These are phyloP conservation scores for Mallotus japonicus DNA, from an alignment of 441 rosid species.

Conservation along the genomic window DNA sequence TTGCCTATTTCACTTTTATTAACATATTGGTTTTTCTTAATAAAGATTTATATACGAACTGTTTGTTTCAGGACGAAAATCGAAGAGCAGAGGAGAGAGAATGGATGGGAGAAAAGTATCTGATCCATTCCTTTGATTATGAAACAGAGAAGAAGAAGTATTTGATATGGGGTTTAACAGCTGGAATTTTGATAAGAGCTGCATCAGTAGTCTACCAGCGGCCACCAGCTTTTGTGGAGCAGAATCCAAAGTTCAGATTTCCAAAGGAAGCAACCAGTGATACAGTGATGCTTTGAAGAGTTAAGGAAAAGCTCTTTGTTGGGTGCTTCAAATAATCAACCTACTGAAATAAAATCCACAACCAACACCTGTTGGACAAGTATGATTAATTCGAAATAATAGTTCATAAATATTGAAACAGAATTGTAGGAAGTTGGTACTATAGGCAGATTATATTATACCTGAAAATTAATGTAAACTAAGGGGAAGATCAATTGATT, in stretches of 20 bases:
- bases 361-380: neutral
- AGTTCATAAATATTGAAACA: neutral
- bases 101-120: constrained; percentile 84
- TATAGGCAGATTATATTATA: neutral
- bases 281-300: constrained; percentile 39
- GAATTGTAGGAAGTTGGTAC: neutral
- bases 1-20: constrained; percentile 12
- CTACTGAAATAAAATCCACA: constrained; percentile 14
- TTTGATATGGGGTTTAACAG: constrained; percentile 89
- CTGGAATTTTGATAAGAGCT: constrained; percentile 80
- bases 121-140: constrained; percentile 72
- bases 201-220: constrained; percentile 75
- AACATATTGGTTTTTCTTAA: constrained; percentile 5
- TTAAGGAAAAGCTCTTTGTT: neutral
- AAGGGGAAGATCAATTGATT: neutral
- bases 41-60: neutral
- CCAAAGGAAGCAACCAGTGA: constrained; percentile 42
- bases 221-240: constrained; percentile 68
- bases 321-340: constrained; percentile 18
- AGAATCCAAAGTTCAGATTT: constrained; percentile 64
- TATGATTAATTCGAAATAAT: neutral
- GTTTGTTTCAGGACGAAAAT: constrained; percentile 62
- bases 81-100: constrained; percentile 71
- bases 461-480: neutral
- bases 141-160: constrained; percentile 50